A percentile compares a stretch with the other conserved stretches of the same genome.
These are phyloP conservation scores for Fomes fomentarius DNA, from an alignment of 1,284 basidiomycete species.

Conservation along the genomic window DNA sequence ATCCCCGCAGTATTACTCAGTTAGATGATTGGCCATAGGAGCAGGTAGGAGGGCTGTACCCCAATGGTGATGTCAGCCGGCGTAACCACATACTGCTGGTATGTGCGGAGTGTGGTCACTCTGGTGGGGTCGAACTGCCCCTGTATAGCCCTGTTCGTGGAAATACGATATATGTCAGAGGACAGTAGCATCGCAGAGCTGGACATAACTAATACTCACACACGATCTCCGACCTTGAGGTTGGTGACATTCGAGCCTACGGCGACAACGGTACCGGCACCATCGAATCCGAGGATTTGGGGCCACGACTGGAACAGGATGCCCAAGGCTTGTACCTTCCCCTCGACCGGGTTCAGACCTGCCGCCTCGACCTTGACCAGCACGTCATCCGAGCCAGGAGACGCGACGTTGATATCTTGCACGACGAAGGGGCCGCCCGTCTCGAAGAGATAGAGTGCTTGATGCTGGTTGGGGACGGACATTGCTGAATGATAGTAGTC, in stretches of 20 bases:
- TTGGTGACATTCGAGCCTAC: conserved; percentile 40
- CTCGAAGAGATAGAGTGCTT: conserved; percentile 28
- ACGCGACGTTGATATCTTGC: conserved; percentile 20
- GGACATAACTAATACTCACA: no score
- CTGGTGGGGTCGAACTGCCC: no score
- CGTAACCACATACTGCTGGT: background rate
- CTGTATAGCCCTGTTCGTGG: background rate
- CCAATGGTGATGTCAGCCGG: background rate
- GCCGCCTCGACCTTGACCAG: conserved; percentile 43
- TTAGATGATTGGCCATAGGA: no score
- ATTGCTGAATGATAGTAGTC: no score
- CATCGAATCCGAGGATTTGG: conserved; percentile 50
- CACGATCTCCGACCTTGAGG: conserved; percentile 44
- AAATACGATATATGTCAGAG: background rate
- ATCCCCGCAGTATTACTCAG: background rate
- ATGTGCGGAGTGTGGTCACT: background rate
- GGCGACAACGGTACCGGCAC: conserved; percentile 42
- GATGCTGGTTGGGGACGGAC: conserved; percentile 23
- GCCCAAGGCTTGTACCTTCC: conserved; percentile 40
- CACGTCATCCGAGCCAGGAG: conserved; percentile 41
- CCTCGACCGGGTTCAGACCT: conserved; percentile 47
- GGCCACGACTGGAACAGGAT: conserved; percentile 38
- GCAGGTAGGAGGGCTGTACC: background rate
- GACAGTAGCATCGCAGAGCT: no score
- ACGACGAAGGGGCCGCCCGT: conserved; percentile 30